Evolutionary conservation across 139 green algal genomes (phyloP), one percentile per base, ranked within the genome.

Genomic region (Desmodesmus armatus): DNA sequence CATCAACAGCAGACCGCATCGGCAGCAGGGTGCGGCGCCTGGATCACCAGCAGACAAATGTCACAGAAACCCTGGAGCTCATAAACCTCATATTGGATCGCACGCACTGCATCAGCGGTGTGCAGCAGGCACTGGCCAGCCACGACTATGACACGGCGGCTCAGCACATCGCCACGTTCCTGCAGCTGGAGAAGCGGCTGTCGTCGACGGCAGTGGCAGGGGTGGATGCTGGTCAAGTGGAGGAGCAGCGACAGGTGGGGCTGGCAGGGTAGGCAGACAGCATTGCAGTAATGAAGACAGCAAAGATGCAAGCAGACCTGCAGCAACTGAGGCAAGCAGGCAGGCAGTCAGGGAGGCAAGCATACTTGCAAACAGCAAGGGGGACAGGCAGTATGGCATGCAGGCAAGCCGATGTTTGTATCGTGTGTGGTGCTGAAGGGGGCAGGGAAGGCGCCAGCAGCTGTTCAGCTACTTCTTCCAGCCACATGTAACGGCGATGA

Each of bases 81-180:
- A 90, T 94, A 47, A 88, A 91, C 43, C 85, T 93, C 35, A 94
- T 98, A 29, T 76, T 98, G 40, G 96, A 98, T 82, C 89, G 96
- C 49, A 85, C 74, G 21, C 43, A 73, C 41, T 87, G 82, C 82
- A 72, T 87, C 35, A 82, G 60, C 41, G 82, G 80, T n/a, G 80
- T 86, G 51, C 80, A 86, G 80, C 49, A 65, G 35, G 80, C 80
- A 1, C 80, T 86, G 80, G 49, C 49, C 15, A 51, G 49, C 3
- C 47, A 65, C 5, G 95, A 99, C 80, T 99, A 96, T 75, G 97
- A 99, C 72, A 88, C 88, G 0, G 96, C 96, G 25, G 96, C 95
- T 3, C 44, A 92, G 3, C 94, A 92, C 85, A 92, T 99, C 39
- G 81, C 84, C 33, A 92, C 82, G 5, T 98, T 97, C 78, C 88